Conservation (phyloP, 306 rosid species). For the Albizia julibrissin region DNA sequence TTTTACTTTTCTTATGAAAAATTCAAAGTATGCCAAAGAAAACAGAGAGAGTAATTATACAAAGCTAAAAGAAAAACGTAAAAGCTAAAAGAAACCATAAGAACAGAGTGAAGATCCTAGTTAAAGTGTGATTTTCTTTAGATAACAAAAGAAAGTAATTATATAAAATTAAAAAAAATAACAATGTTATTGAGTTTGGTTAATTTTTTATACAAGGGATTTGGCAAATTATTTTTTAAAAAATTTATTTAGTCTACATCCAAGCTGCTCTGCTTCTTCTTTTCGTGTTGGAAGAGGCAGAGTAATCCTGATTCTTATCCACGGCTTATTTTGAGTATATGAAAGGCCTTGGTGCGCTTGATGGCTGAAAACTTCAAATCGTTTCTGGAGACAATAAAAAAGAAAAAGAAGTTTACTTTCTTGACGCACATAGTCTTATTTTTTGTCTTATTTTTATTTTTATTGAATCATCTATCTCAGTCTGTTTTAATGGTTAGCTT, state of each 20-base stretch:
- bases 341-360: constrained; percentile 27
- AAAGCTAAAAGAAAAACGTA: neutral
- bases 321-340: constrained; percentile 79
- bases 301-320: constrained; percentile 76
- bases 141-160: neutral
- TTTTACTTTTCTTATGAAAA: neutral
- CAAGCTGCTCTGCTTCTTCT: neutral
- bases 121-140: neutral
- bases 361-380: too few relatives aligned
- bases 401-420: neutral
- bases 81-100: neutral
- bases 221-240: too few relatives aligned
- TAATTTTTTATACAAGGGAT: neutral
- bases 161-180: neutral
- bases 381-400: neutral
- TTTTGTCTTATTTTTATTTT: neutral
- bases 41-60: neutral
- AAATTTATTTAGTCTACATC: neutral
- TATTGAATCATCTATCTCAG: neutral
- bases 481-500: neutral
- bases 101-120: neutral
- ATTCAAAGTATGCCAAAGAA: neutral
- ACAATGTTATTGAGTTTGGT: neutral
- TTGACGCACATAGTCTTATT: neutral
- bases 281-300: constrained; percentile 26